phyloP scores from a whole-genome alignment of 371 early-diverging fungal species.

The Apophysomyces elegans region DNA sequence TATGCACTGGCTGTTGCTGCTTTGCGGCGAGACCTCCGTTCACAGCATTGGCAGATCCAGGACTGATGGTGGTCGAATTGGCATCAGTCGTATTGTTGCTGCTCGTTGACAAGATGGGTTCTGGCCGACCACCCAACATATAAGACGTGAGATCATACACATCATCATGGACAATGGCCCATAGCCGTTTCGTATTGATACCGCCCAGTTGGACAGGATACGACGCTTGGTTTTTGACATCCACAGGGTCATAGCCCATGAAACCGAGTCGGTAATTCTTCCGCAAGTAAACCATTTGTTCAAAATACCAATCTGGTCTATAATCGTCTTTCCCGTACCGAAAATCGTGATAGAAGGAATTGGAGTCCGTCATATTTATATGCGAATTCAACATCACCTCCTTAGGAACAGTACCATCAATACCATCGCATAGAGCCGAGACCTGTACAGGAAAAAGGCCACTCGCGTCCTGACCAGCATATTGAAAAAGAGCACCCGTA shows the following conservation, averaged over 20 bases:
- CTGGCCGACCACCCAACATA: conserved; percentile 39
- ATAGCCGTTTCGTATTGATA: conserved; percentile 42
- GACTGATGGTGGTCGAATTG: too few relatives aligned
- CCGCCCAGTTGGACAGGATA: conserved; percentile 45
- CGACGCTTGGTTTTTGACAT: conserved; percentile 29
- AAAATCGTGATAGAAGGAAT: conserved; percentile 32
- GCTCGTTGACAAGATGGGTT: neutral
- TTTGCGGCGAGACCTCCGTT: conserved; percentile 27
- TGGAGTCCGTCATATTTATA: conserved; percentile 50
- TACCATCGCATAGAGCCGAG: conserved; percentile 56
- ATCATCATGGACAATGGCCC: conserved; percentile 50
- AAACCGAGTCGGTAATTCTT: conserved; percentile 31
- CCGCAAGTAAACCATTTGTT: conserved; percentile 34
- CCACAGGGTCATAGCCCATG: conserved; percentile 48
- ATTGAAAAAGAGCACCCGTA: conserved; percentile 47
- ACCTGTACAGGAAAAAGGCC: conserved; percentile 80
- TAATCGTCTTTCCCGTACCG: conserved; percentile 34
- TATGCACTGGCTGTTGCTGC: conserved; percentile 48
- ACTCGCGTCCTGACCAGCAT: conserved; percentile 73
- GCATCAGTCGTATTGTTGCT: neutral
- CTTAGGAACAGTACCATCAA: conserved; percentile 36
- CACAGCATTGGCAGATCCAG: neutral
- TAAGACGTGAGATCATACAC: conserved; percentile 53
- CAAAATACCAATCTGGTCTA: conserved; percentile 41
- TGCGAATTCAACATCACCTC: conserved; percentile 44